Evolutionary conservation across 129 eudicot genomes (phyloP), one percentile per base, ranked within the genome.

Genomic region (Oenanthe sinensis): DNA sequence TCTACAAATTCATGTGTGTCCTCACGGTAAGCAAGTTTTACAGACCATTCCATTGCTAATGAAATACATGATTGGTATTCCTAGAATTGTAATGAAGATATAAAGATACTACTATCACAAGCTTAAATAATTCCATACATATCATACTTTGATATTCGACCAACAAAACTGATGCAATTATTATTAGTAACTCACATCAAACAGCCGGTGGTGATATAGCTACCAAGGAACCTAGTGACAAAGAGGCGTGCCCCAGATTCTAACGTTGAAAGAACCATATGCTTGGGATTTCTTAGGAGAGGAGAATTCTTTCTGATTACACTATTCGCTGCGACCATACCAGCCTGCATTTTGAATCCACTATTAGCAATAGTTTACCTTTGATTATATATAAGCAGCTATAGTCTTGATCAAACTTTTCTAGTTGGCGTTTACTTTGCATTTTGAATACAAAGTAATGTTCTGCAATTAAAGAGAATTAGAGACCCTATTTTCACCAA

Each of bases 171-270:
- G 65, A 19, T 26, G 62, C 30, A 26, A 63, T 54, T 78, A 46
- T 46, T 55, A n/a, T 20, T 46, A 45, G 10, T 45, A 80, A 87
- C 97, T 88, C 89, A 96, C 99, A 84, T 89, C 78, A 96, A 85
- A 82, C 85, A 83, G 33, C 97, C 99, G 2, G 83, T 81, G 54
- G 86, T 74, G 12, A 96, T 88, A 68, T 83, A 92, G 76, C 84
- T 78, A 60, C 81, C 77, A 75, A 96, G 91, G 78, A 96, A 96
- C 77, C 92, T 79, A 55, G 90, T 89, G 71, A 92, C 93, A 77
- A 89, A 87, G 39, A 85, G 46, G 70, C 97, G 89, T 8, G 99
- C 97, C 52, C 96, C 97, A n/a, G 87, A 77, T 80, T 90, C 99
- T 74, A 67, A 78, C 82, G 82, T 86, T 46, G 99, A 87, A 19